Conservation (phyloP, 345 rosid species). For the Rhodamnia argentea region DNA sequence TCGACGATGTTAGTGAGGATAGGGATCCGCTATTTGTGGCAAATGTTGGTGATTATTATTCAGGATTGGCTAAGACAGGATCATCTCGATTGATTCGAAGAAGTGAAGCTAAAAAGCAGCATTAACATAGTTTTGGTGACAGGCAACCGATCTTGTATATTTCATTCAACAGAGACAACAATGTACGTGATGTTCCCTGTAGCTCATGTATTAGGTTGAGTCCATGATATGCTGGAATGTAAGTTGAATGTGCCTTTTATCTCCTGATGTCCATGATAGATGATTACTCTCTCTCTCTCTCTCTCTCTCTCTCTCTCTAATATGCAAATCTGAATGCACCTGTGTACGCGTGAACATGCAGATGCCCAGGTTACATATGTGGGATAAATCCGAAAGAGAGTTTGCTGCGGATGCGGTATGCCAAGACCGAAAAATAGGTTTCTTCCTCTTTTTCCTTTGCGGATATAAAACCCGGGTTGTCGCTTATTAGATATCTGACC, state of each 20-base stretch:
- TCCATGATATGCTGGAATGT: background rate
- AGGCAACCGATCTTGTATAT: background rate
- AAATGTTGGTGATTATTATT: slow-evolving; percentile 74
- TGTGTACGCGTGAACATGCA: background rate
- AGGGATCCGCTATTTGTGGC: slow-evolving; percentile 94
- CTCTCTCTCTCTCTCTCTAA: background rate
- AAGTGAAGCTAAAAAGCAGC: slow-evolving; percentile 12
- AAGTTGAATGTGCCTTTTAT: background rate
- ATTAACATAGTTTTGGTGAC: background rate
- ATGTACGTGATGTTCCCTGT: background rate
- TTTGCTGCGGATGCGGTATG: background rate
- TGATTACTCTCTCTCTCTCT: background rate
- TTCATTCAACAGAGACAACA: background rate
- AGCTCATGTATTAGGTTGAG: background rate
- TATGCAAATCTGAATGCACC: background rate
- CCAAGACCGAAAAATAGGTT: background rate
- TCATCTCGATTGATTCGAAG: slow-evolving; percentile 53
- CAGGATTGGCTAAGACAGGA: slow-evolving; percentile 51
- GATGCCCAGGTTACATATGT: background rate
- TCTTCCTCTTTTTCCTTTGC: background rate
- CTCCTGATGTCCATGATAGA: background rate
- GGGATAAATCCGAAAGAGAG: background rate
- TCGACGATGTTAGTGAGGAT: slow-evolving; percentile 11
- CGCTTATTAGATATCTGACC: background rate
- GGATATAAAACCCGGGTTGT: background rate